These are phyloP conservation scores for Geotrichum histeridarum DNA, from an alignment of 1,139 yeast species.

Conservation along the genomic window DNA sequence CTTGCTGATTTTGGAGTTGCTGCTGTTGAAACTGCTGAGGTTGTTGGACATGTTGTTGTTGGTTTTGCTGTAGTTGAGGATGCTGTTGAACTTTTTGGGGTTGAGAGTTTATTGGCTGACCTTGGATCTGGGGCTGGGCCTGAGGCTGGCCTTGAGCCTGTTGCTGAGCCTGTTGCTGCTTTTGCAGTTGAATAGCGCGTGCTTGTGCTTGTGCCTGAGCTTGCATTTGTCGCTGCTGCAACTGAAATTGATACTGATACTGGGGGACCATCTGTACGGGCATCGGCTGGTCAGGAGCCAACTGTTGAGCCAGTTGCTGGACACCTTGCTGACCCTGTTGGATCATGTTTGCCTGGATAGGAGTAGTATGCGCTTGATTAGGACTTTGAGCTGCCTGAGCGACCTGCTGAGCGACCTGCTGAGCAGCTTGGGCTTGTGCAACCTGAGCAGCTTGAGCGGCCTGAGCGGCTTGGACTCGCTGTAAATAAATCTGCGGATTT, in stretches of 20 bases:
- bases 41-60: conserved; percentile 14
- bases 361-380: conserved; percentile 9
- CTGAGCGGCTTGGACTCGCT: conserved; percentile 9
- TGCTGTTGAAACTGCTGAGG: conserved; percentile 14
- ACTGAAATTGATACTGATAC: conserved; percentile 23
- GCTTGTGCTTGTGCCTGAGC: conserved; percentile 22
- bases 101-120: conserved; percentile 26
- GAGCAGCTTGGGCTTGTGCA: conserved; percentile 4
- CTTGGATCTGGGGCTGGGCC: conserved; percentile 22
- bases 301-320: conserved; percentile 11
- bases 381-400: conserved; percentile 16
- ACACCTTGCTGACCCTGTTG: conserved; percentile 8
- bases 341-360: conserved; percentile 10
- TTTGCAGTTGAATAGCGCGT: conserved; percentile 4
- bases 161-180: conserved; percentile 18
- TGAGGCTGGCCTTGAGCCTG: conserved; percentile 22
- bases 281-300: conserved; percentile 11
- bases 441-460: not conserved
- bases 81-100: conserved; percentile 28
- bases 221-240: conserved; percentile 21
- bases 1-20: conserved; percentile 11
- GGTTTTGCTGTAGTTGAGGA: conserved; percentile 24
- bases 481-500: conserved; percentile 21
- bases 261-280: conserved; percentile 18
- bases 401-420: conserved; percentile 5